Base-by-base conservation (phyloP, 495 filamentous ascomycete genomes). In the Penicillium atrosanguineum region DNA sequence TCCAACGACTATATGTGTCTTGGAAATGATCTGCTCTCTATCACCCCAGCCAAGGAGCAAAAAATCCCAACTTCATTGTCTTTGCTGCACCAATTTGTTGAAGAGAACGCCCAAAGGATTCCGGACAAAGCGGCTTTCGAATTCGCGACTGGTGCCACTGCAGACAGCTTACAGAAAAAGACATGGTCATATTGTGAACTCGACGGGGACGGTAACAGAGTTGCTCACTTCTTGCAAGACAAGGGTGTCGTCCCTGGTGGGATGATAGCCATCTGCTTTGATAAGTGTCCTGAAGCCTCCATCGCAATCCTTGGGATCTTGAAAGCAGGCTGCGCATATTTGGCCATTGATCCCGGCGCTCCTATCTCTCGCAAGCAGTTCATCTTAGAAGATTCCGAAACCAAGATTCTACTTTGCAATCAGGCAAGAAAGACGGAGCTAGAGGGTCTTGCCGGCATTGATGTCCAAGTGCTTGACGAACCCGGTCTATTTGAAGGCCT, bases 241-340 rank as follows among this genome's bases (percentile, higher is more conserved):
- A 57, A 63, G 44, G 70, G 70, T 1, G 59, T 62, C 25, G 56
- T 36, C 36, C 53, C 64, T 2, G 69, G 70, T 25, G 58, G 59
- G 18, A 72, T 71, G 51, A 63, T 79, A 16, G 76, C 65, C n/a
- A 69, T 79, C 29, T 78, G 73, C 43, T 61, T 70, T 23, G 73
- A 69, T 18, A 75, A 74, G 14, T 70, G 68, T 8, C 56, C 76
- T 6, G 68, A 70, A 15, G 73, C 70, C 8, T 79, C 73, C 45
- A 63, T 74, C 5, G 60, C 74, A 15, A 73, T 77, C 16, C 51
- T 77, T 25, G 76, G 71, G 29, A 76, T 79, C 21, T 59, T 78
- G 47, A 74, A 72, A 44, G 68, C 73, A 21, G 92, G 91, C 0
- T 93, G 87, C 61, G 80, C 84, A 1, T 97, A 91, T 69, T 75